A percentile compares a stretch with the other conserved stretches of the same genome.
Conservation (phyloP, 1,284 basidiomycete genomes). For the Fomitopsis palustris region DNA sequence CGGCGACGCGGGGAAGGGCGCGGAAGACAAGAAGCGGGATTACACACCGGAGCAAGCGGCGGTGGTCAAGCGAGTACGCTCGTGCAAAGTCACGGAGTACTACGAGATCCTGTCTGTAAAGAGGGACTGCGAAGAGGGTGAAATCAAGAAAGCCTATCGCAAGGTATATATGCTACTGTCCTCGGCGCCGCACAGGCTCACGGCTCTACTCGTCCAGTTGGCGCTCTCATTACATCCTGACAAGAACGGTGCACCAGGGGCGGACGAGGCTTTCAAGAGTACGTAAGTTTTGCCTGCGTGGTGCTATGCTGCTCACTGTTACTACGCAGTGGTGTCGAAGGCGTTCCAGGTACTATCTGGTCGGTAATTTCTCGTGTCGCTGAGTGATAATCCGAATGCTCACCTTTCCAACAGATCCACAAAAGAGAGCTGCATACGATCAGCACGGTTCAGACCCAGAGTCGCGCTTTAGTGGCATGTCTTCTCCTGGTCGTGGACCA, state of each 20-base stretch:
- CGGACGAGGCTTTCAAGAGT: constrained; percentile 99
- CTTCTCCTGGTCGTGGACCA: constrained; percentile 45
- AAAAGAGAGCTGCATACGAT: constrained; percentile 91
- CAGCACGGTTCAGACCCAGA: constrained; percentile 85
- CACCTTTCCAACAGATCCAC: constrained; percentile 50
- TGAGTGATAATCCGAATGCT: background rate
- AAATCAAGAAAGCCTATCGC: constrained; percentile 96
- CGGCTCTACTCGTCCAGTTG: constrained; percentile 46
- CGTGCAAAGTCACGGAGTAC: constrained; percentile 88
- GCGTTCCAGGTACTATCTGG: constrained; percentile 94
- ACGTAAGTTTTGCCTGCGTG: constrained; percentile 28
- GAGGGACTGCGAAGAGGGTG: constrained; percentile 82
- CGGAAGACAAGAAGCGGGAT: constrained; percentile 70
- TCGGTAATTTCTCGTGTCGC: constrained; percentile 22
- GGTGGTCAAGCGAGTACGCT: constrained; percentile 84
- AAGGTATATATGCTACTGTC: constrained; percentile 58
- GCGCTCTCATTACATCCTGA: constrained; percentile 95
- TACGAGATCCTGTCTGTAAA: constrained; percentile 91
- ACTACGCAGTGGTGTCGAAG: constrained; percentile 86
- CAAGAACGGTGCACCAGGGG: constrained; percentile 96
- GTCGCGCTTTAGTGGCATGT: constrained; percentile 68
- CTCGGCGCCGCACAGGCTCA: constrained; percentile 9
- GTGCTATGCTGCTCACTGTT: constrained; percentile 4
- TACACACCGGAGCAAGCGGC: constrained; percentile 85
- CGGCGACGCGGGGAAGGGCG: constrained; percentile 38